Base-by-base conservation (phyloP, 2,329 filamentous ascomycete genomes). In the Tricladium varicosporioides region DNA sequence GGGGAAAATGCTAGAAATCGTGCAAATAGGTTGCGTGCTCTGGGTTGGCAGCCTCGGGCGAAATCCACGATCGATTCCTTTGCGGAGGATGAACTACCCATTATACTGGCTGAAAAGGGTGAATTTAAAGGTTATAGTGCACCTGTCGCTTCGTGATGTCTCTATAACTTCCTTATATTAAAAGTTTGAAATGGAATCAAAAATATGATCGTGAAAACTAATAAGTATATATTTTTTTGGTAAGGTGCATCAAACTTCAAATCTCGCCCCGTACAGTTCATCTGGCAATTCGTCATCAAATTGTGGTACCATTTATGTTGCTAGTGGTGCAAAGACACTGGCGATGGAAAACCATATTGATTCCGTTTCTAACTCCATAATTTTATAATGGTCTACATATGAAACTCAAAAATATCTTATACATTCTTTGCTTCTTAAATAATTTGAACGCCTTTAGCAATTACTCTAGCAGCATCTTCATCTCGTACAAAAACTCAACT, bases 31-130 rank as follows among this genome's bases (percentile, higher is more conserved):
- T 60, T 80, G 61, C 65, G 75, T 15, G 67, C 70, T 57, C 54
- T 80, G 55, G 76, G 77, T 0, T 80, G 77, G 78, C 63, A 73
- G 63, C 71, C 78, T 0, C 64, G 60, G 10, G 76, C 78, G 68
- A 79, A 78, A 68, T 67, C 66, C 5, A 73, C 62, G 67, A 63
- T 59, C n/a, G 65, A 71, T 16, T 73, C 71, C 48, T 74, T 69
- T 49, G 56, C 69, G 10, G 67, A 76, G 57, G 77, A 79, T 61
- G 77, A 79, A 66, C 57, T 78, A 45, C 73, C 75, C 1, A 55
- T 68, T 51, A 66, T 74, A 15, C 57, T 75, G 56, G 63, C 65
- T 42, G 73, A 75, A 57, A 51, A 48, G 16, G 48, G 16, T 14
- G 54, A 54, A 5, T 57, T 53, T 19, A 36, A 50, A 16, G 57